Conservation (phyloP, 208 protist genomes). For the Leishmania turanica region DNA sequence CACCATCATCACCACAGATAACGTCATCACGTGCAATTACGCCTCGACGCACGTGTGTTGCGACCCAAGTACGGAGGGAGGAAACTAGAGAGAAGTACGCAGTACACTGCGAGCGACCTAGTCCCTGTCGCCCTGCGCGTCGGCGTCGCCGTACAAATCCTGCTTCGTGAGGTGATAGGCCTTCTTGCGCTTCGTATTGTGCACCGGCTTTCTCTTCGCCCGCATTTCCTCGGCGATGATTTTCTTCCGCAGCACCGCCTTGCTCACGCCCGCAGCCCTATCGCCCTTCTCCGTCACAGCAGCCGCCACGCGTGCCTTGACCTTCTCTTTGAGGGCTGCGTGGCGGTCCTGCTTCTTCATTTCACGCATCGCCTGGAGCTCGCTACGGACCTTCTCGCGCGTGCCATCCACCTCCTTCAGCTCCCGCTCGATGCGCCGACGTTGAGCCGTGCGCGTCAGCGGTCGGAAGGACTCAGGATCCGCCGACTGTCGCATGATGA, state of each 20-base stretch:
- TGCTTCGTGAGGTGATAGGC: slow-evolving; percentile 79
- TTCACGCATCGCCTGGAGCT: slow-evolving; percentile 48
- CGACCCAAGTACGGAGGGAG: background rate
- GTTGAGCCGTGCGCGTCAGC: slow-evolving; percentile 51
- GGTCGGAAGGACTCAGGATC: slow-evolving; percentile 48
- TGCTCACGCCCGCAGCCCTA: slow-evolving; percentile 19
- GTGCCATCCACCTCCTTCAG: slow-evolving; percentile 78
- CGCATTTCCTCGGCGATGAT: slow-evolving; percentile 33
- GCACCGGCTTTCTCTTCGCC: slow-evolving; percentile 50
- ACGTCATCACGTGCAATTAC: background rate
- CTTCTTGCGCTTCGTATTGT: slow-evolving; percentile 87
- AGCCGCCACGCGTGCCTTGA: slow-evolving; percentile 29
- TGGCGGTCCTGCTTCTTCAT: slow-evolving; percentile 42
- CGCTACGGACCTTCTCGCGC: slow-evolving; percentile 53
- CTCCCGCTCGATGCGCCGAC: slow-evolving; percentile 74
- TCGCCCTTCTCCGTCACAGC: slow-evolving; percentile 18
- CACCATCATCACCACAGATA: background rate
- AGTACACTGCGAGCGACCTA: background rate
- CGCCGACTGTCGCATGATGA: slow-evolving; percentile 71
- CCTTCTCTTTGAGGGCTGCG: slow-evolving; percentile 25
- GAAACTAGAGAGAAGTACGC: background rate
- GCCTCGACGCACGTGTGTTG: background rate
- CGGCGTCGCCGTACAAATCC: slow-evolving; percentile 66
- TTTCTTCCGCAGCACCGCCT: slow-evolving; percentile 34
- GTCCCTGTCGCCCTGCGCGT: slow-evolving; percentile 18